Conservation (phyloP, 2,329 filamentous ascomycete species). For the Fusarium sp. region DNA sequence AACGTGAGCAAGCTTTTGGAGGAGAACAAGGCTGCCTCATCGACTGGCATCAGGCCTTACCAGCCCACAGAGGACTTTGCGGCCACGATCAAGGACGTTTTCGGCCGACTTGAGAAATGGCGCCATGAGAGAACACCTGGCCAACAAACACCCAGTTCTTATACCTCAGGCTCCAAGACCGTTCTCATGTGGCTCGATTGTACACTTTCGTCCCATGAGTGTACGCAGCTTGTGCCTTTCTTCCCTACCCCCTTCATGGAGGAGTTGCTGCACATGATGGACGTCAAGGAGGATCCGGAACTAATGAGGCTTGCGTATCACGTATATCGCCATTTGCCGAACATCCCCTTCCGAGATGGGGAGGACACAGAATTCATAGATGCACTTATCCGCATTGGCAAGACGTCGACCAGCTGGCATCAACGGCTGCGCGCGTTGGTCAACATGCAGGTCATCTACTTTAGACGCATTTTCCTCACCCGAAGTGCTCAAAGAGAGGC, state of each 20-base stretch:
- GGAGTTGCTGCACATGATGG: conserved; percentile 99
- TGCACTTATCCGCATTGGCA: conserved; percentile 89
- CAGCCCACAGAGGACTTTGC: conserved; percentile 81
- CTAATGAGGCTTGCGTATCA: conserved; percentile 95
- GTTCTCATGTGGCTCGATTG: conserved; percentile 95
- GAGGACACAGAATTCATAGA: conserved; percentile 89
- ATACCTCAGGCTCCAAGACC: conserved; percentile 97
- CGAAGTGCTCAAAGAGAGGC: conserved; percentile 80
- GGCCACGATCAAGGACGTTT: conserved; percentile 80
- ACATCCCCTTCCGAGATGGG: conserved; percentile 90
- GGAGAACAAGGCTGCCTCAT: conserved; percentile 83
- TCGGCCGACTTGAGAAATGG: conserved; percentile 87
- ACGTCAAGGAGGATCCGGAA: conserved; percentile 98
- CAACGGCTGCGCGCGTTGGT: conserved; percentile 94
- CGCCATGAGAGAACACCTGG: conserved; percentile 86
- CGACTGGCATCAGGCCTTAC: conserved; percentile 89
- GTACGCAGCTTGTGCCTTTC: conserved; percentile 90
- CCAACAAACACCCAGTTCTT: conserved; percentile 92
- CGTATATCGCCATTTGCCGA: conserved; percentile 95
- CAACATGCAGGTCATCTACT: conserved; percentile 99
- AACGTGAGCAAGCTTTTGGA: conserved; percentile 83
- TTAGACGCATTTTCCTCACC: conserved; percentile 93
- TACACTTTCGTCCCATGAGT: conserved; percentile 92
- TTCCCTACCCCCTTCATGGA: conserved; percentile 92
- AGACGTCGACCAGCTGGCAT: conserved; percentile 90